Base-by-base conservation (phyloP, 768 basidiomycete species). In the Hypholoma fasciculare region DNA sequence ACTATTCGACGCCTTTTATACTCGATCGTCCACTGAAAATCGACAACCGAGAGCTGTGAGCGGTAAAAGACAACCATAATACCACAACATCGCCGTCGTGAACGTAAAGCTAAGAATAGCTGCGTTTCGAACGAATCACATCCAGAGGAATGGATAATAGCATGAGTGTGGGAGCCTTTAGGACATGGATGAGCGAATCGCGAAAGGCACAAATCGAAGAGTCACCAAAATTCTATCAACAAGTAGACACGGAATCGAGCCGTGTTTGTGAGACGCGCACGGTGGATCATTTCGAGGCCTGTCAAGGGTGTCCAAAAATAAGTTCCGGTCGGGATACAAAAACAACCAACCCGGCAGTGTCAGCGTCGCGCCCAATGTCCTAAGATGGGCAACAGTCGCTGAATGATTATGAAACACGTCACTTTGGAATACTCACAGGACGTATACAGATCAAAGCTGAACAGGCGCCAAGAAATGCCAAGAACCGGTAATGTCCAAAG, bases 1-100 rank as follows among this genome's bases (percentile, higher is more conserved):
- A 44, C 49, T 57, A 54, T 20, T 3, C 30, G 4, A 17, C 14
- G 19, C 13, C 59, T 58, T 62, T 62, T 65, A 65, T 65, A 65
- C 52, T 20, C 9, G 17, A 16, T 20, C 20, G 16, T 27, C 12
- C 14, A 37, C 37, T 54, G 19, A 46, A 34, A 9, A 30, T 26
- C 30, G 52, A 5, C 40, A 43, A 53, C 30, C 11, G 30, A 44
- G 13, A 47, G 26, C 27, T 54, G 43, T 49, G 27, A 30, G 48
- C 27, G n/a, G 46, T 46, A 54, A 43, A 44, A 3, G 52, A 30
- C 19, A 16, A 36, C 19, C 27, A 39, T 39, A 39, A 39, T 12
- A n/a, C 11, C 38, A n/a, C 23, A 23, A 23, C 40, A 16, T 9
- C 40, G 51, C 39, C 40, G 58, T 60, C 39, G 46, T 23, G 50